These are phyloP conservation scores for Raffaelea ambrosiae DNA, from an alignment of 2,329 filamentous ascomycete genomes.

Conservation along the genomic window DNA sequence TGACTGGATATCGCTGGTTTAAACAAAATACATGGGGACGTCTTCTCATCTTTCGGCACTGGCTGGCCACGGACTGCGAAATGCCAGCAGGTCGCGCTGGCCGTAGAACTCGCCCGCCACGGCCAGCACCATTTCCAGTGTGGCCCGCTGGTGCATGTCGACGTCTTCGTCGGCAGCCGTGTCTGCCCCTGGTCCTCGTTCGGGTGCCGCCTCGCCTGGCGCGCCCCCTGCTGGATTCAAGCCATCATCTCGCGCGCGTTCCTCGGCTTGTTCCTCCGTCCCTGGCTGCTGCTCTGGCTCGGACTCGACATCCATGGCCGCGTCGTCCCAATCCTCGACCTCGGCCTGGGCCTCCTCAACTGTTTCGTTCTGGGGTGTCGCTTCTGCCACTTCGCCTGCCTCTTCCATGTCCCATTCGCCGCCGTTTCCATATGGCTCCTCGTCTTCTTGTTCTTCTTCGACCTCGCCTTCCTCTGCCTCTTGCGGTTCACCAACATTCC, in stretches of 20 bases:
- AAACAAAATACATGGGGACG: too few relatives aligned
- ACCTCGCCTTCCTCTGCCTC: constrained; percentile 13
- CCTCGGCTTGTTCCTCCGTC: not conserved
- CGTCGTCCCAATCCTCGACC: constrained; percentile 11
- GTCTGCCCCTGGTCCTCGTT: constrained; percentile 14
- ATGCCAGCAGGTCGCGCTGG: constrained; percentile 75
- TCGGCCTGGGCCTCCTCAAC: constrained; percentile 17
- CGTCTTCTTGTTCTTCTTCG: constrained; percentile 24
- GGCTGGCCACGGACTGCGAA: constrained; percentile 47
- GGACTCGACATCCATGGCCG: not conserved
- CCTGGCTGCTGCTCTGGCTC: constrained; percentile 6
- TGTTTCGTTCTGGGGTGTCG: too few relatives aligned
- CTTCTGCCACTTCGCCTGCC: too few relatives aligned
- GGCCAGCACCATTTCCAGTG: constrained; percentile 85
- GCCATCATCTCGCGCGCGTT: not conserved
- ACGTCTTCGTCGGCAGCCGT: constrained; percentile 23
- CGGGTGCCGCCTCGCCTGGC: constrained; percentile 2
- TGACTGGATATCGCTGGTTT: too few relatives aligned
- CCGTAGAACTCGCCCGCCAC: constrained; percentile 84
- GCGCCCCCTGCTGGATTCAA: not conserved
- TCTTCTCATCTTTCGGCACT: too few relatives aligned
- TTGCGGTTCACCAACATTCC: too few relatives aligned
- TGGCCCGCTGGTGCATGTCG: constrained; percentile 52
- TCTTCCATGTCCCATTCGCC: constrained; percentile 15
- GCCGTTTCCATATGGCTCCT: too few relatives aligned